These are phyloP conservation scores for Metarhizium robertsii DNA, from an alignment of 2,329 filamentous ascomycete genomes.

Conservation along the genomic window DNA sequence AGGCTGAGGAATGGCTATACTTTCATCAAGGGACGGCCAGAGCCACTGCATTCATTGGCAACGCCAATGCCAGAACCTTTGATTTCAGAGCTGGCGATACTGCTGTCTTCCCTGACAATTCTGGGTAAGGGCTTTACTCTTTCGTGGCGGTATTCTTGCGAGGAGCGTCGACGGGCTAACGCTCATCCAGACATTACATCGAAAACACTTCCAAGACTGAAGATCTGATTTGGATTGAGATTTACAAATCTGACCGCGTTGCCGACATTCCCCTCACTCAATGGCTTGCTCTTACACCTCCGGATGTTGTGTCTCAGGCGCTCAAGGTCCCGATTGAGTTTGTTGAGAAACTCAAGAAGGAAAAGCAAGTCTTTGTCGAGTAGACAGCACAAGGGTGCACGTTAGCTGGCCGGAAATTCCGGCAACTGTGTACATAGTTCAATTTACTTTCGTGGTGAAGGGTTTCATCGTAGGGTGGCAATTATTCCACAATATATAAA, in stretches of 20 bases:
- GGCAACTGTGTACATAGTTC: background rate
- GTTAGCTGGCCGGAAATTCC: background rate
- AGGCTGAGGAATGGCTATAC: constrained; percentile 64
- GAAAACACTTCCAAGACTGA: constrained; percentile 57
- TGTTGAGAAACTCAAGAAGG: constrained; percentile 48
- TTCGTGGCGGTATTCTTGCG: background rate
- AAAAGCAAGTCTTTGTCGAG: constrained; percentile 47
- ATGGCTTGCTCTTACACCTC: constrained; percentile 60
- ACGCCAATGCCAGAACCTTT: constrained; percentile 52
- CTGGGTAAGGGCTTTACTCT: constrained; percentile 27
- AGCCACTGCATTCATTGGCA: constrained; percentile 57
- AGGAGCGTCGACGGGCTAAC: background rate
- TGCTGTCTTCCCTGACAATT: constrained; percentile 58
- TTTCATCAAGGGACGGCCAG: constrained; percentile 54
- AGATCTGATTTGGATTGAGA: constrained; percentile 58
- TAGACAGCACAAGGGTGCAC: background rate
- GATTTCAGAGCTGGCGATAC: constrained; percentile 60
- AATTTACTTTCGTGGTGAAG: background rate
- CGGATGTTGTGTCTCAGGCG: constrained; percentile 50
- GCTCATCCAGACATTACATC: constrained; percentile 49
- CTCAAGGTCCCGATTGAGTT: constrained; percentile 50
- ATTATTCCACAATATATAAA: background rate
- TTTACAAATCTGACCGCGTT: constrained; percentile 59
- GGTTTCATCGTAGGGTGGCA: background rate
- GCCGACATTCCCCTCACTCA: constrained; percentile 58